Base-by-base conservation (phyloP, 129 eudicot species). In the Tagetes patula region DNA sequence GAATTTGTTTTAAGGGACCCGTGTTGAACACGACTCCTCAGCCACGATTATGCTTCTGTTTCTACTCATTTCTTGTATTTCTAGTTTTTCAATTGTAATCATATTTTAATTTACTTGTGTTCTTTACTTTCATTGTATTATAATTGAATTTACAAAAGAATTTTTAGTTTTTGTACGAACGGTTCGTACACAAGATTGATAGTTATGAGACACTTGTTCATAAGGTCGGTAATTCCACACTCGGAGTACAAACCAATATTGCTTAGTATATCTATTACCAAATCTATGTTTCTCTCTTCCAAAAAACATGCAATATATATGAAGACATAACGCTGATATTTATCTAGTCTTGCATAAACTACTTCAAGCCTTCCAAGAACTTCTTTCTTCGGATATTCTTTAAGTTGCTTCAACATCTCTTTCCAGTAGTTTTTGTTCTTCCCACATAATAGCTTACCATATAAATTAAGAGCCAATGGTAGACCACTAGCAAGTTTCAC, bases 231-330 rank as follows among this genome's bases (percentile, higher is more conserved):
- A 32, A 32, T 59, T 33, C 20, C 41, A 59, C 65, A 10, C 6
- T 32, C 41, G 3, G 65, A 11, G 65, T 33, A 9, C 65, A 59
- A 59, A 33, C 65, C 41, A 59, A 9, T 33, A 59, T 8, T 9
- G 5, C 11, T 32, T 8, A 59, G 63, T 59, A 59, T 59, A 59
- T 59, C 65, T 9, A 32, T 59, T 32, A 59, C 65, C 40, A 59
- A 59, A 59, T 10, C 41, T 59, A 8, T 59, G 65, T 59, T 59
- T 34, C 39, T 39, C 41, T 20, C 65, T 32, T 64, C 40, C 50
- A 64, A 64, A 33, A 64, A 64, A 64, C 69, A 64, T 64, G 69
- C 69, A 64, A 64, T 64, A 64, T 40, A 39, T 41, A 64, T 64
- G 49, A 64, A 64, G n/a, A 8, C 30, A 40, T 14, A 0, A 33